A percentile compares a stretch with the other conserved stretches of the same genome.
Conservation (phyloP, 441 rosid genomes). For the Gossypium gossypioides region DNA sequence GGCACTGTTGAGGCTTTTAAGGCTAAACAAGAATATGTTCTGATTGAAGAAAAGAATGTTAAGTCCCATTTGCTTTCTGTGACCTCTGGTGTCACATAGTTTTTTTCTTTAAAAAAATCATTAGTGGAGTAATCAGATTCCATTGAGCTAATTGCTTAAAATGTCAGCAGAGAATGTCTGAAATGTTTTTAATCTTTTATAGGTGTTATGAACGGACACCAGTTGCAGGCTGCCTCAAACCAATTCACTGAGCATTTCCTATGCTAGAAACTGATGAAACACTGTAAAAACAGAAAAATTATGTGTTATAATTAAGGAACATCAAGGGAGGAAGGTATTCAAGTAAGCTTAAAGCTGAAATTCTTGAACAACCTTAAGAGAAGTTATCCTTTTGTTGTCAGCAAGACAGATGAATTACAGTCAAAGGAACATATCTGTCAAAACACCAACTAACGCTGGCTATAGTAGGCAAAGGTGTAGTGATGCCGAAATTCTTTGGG, state of each 20-base stretch:
- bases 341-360: neutral
- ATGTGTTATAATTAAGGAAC: neutral
- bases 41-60: neutral
- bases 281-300: neutral
- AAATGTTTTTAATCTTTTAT: neutral
- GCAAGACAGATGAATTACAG: neutral
- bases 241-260: neutral
- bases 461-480: constrained; percentile 61
- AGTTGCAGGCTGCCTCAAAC: neutral
- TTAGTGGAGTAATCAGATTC: constrained; percentile 12
- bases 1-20: neutral
- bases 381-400: neutral
- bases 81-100: neutral
- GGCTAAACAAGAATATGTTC: constrained; percentile 8
- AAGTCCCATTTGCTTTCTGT: neutral
- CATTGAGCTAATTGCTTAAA: neutral
- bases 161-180: neutral
- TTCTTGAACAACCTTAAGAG: neutral
- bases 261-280: neutral
- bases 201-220: neutral
- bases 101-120: neutral
- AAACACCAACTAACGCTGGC: constrained; percentile 65
- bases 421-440: neutral
- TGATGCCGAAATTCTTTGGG: constrained; percentile 68
- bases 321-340: neutral